Base-by-base conservation (phyloP, 2,329 filamentous ascomycete genomes). In the Fusarium subglutinans region DNA sequence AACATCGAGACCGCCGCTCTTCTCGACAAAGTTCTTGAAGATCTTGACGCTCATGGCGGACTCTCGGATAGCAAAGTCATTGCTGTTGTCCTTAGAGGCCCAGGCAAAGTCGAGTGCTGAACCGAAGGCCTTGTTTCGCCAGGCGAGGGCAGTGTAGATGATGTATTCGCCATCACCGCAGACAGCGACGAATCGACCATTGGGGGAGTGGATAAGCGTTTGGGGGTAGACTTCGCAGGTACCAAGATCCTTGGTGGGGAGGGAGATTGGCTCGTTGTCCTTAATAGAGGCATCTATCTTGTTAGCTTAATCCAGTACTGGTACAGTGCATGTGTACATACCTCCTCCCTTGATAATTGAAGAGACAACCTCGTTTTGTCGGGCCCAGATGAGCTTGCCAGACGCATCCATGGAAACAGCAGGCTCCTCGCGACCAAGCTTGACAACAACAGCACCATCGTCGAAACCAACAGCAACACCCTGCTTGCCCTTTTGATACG, bases 131-230 rank as follows among this genome's bases (percentile, higher is more conserved):
- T 98, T 98, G 85, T 99, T 98, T 81, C 96, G 92, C 90, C 97
- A 97, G 7, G 96, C 96, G 66, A 98, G 89, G 63, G 96, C 95
- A 35, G 96, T 98, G 86, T 98, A 98, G 79, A 98, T 98, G 82
- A 98, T 98, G 85, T 98, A 99, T 84, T 99, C 96, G 72, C 96
- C 96, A 81, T 99, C 96, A 75, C 96, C 96, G 76, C 96, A 98
- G 54, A 88, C 87, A 24, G 87, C 83, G 55, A 96, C 94, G 76
- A 96, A 96, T 69, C 95, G 91, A 58, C 95, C 95, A 78, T 99
- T 99, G 41, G 96, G 94, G n/a, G 95, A 98, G 85, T 99, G 96
- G 41, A 94, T 90, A 58, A 99, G 89, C 0, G 95, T 97, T 81
- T 98, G 95, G 2, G 96, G 96, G 83, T 98, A 99, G 48, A 99